phyloP scores from a whole-genome alignment of 495 filamentous ascomycete species.

The Collariella sp. region DNA sequence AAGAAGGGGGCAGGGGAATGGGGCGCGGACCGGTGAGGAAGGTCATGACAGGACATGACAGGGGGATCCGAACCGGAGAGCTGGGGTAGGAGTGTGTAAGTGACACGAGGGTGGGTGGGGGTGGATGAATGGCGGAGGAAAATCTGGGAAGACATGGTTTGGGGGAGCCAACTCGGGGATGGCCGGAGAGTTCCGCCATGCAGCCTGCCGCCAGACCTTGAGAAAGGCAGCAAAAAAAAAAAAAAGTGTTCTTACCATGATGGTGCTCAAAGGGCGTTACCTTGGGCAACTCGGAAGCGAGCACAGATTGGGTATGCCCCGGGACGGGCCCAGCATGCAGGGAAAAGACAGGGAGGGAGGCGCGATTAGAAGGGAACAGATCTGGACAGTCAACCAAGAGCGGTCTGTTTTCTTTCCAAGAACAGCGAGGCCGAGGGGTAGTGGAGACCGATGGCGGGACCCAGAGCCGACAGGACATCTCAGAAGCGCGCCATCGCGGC shows the following conservation, averaged over 20 bases:
- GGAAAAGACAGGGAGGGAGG: slow-evolving; percentile 6
- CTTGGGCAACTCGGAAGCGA: slow-evolving; percentile 30
- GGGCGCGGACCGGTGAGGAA: slow-evolving; percentile 27
- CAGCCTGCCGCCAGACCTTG: slow-evolving; percentile 24
- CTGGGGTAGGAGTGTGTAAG: slow-evolving; percentile 29
- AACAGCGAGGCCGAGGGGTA: slow-evolving; percentile 23
- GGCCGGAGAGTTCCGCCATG: slow-evolving; percentile 25
- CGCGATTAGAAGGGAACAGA: slow-evolving; percentile 13
- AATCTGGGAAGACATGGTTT: slow-evolving; percentile 7
- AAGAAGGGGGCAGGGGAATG: slow-evolving; percentile 15
- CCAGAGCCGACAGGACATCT: slow-evolving; percentile 10
- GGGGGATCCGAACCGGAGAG: slow-evolving; percentile 15
- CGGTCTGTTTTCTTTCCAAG: too few species aligned
- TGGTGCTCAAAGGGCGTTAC: slow-evolving; percentile 19
- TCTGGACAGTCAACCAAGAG: slow-evolving; percentile 9
- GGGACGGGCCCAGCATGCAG: slow-evolving; percentile 21
- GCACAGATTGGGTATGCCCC: slow-evolving; percentile 22
- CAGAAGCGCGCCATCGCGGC: slow-evolving; percentile 26
- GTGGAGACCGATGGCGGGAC: slow-evolving; percentile 9
- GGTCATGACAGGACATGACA: slow-evolving; percentile 9
- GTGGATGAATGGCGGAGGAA: slow-evolving; percentile 7
- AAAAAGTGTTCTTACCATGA: slow-evolving; percentile 37
- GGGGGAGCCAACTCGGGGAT: slow-evolving; percentile 14
- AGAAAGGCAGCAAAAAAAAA: too few species aligned
- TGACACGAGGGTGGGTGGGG: slow-evolving; percentile 15